Evolutionary conservation across 257 asterid species (phyloP).

Genomic region (Fraxinus americana): DNA sequence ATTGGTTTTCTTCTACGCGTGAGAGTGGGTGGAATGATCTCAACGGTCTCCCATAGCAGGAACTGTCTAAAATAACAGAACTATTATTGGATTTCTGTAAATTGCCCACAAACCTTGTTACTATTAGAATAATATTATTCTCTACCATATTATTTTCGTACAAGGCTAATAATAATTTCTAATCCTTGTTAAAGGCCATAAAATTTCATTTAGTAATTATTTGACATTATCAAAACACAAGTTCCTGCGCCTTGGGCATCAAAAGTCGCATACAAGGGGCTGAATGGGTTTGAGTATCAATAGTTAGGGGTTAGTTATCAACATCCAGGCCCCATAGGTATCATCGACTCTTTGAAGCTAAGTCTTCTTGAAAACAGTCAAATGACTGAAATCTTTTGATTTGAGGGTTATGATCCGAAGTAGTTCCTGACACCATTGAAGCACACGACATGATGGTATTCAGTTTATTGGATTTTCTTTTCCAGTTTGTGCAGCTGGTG

Average conservation of each 20-base stretch:
- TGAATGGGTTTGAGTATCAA: background rate
- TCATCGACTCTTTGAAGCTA: background rate
- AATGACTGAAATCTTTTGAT: background rate
- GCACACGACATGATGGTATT: constrained; percentile 10
- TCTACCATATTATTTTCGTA: background rate
- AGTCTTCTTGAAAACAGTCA: background rate
- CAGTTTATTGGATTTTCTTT: background rate
- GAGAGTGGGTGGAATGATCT: background rate
- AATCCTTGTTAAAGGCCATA: background rate
- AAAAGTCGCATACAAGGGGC: background rate
- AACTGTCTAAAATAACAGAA: background rate
- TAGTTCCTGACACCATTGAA: background rate
- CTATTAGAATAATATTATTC: background rate
- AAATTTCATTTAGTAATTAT: background rate
- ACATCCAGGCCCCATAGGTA: background rate
- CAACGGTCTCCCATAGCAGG: background rate
- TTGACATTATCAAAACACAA: background rate
- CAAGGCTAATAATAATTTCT: background rate
- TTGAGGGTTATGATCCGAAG: background rate
- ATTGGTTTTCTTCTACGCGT: background rate
- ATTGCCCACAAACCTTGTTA: background rate
- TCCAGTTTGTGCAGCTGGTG: background rate
- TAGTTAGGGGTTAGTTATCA: background rate
- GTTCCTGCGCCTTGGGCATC: background rate
- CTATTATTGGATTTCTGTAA: background rate